These are phyloP conservation scores for Naganishia friedmannii DNA, from an alignment of 768 basidiomycete species.

Conservation along the genomic window DNA sequence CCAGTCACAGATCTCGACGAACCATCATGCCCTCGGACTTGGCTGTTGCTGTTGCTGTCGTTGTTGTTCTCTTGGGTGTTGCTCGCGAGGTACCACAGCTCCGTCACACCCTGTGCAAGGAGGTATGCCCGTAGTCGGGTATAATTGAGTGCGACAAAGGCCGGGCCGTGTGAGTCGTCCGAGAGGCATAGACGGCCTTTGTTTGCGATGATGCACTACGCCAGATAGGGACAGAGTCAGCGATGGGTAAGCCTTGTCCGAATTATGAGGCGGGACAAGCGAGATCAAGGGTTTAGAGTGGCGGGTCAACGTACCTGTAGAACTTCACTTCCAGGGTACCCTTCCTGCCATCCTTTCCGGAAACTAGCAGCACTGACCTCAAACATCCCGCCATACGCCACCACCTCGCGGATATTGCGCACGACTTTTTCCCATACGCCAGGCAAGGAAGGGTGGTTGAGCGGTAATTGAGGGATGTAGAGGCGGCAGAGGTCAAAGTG, in stretches of 20 bases:
- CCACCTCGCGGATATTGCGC: slow-evolving; percentile 70
- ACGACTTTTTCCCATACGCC: slow-evolving; percentile 64
- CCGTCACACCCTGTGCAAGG: slow-evolving; percentile 59
- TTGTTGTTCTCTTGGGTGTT: background rate
- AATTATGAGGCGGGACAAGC: too few relatives aligned
- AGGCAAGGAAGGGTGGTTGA: slow-evolving; percentile 57
- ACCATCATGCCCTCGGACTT: too few relatives aligned
- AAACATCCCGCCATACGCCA: slow-evolving; percentile 82
- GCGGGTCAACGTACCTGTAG: slow-evolving; percentile 64
- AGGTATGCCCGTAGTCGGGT: slow-evolving; percentile 65
- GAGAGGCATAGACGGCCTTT: slow-evolving; percentile 80
- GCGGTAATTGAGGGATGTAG: slow-evolving; percentile 64
- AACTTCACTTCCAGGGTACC: slow-evolving; percentile 79
- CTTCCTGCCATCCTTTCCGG: slow-evolving; percentile 79
- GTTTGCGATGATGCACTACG: slow-evolving; percentile 66
- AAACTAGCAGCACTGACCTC: slow-evolving; percentile 91
- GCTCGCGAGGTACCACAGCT: slow-evolving; percentile 51
- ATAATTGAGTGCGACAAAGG: slow-evolving; percentile 85
- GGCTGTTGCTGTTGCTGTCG: too few relatives aligned
- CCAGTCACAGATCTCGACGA: too few relatives aligned
- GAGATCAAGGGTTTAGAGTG: too few relatives aligned
- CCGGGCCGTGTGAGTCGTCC: slow-evolving; percentile 92
- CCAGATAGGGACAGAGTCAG: background rate
- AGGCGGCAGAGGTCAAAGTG: slow-evolving; percentile 91
- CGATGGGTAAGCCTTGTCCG: too few relatives aligned